Conservation (phyloP, 768 basidiomycete genomes). For the Agaricus sinodeliciosus region DNA sequence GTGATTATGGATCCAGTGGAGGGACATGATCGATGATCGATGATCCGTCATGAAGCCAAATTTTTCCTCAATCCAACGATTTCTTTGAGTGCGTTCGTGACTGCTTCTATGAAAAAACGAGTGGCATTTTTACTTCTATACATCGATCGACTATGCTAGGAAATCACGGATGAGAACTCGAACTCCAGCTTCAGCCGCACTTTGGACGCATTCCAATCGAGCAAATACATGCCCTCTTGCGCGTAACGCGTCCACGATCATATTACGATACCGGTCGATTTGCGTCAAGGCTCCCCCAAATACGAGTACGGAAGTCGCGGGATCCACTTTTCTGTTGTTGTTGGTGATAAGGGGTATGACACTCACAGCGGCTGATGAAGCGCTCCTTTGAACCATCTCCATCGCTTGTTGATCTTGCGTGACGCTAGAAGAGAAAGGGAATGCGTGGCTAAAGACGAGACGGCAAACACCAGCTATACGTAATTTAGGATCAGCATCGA, state of each 20-base stretch:
- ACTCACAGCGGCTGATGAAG: conserved; percentile 12
- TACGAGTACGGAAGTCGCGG: conserved; percentile 14
- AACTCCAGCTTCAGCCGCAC: conserved; percentile 13
- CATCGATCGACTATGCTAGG: background rate
- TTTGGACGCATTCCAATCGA: conserved; percentile 14
- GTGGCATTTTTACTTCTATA: too few relatives aligned
- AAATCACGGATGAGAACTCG: conserved; percentile 2
- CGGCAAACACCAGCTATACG: conserved; percentile 19
- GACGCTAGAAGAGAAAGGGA: conserved; percentile 6
- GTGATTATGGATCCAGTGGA: too few relatives aligned
- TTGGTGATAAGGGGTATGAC: conserved; percentile 9
- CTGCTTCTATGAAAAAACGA: too few relatives aligned
- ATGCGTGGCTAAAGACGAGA: conserved; percentile 17
- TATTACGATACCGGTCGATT: conserved; percentile 12
- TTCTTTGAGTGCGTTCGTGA: too few relatives aligned
- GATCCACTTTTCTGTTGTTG: background rate
- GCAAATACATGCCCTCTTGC: conserved; percentile 13
- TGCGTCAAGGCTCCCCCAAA: conserved; percentile 20
- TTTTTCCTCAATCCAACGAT: too few relatives aligned
- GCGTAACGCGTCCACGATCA: conserved; percentile 12
- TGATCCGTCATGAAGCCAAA: too few relatives aligned
- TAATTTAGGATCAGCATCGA: conserved; percentile 19
- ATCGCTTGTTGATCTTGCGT: conserved; percentile 15
- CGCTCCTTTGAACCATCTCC: conserved; percentile 15
- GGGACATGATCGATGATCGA: too few relatives aligned